Percentiles rank a stretch among this genome's conserved stretches.
These are phyloP conservation scores for Phytopythium chamaehyphon DNA, from an alignment of 352 stramenopile genomes.

Conservation along the genomic window DNA sequence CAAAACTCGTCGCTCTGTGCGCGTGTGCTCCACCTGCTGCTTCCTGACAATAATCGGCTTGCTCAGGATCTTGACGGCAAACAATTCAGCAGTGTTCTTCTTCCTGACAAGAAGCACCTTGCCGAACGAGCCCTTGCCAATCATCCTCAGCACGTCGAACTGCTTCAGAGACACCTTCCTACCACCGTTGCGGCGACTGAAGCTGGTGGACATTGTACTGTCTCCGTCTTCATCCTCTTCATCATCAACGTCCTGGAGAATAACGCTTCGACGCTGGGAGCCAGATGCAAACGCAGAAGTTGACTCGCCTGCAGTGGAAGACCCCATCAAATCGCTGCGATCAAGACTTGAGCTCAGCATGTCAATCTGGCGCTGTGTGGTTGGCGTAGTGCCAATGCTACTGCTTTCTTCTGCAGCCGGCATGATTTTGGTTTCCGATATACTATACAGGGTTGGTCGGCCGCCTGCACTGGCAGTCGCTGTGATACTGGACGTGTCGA, in stretches of 20 bases:
- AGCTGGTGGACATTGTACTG: constrained; percentile 13
- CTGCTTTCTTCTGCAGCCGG: constrained; percentile 13
- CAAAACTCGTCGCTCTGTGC: constrained; percentile 79
- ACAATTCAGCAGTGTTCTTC: constrained; percentile 71
- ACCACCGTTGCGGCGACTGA: constrained; percentile 6
- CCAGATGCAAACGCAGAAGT: background rate
- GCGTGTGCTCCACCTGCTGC: constrained; percentile 80
- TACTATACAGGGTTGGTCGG: constrained; percentile 44
- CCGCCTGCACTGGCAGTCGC: constrained; percentile 5
- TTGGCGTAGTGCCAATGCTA: constrained; percentile 5
- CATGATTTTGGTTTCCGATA: constrained; percentile 42
- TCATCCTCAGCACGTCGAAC: constrained; percentile 89
- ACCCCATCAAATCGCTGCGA: constrained; percentile 35
- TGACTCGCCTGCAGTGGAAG: constrained; percentile 6
- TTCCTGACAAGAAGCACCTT: constrained; percentile 89
- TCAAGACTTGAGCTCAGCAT: constrained; percentile 41
- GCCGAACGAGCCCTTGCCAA: constrained; percentile 91
- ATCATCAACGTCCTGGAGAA: constrained; percentile 70
- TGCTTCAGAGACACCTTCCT: constrained; percentile 78
- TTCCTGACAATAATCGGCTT: constrained; percentile 79
- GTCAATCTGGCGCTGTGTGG: constrained; percentile 28
- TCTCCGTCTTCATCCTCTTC: constrained; percentile 33
- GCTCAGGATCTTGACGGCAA: constrained; percentile 82
- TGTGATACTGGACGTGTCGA: constrained; percentile 18
- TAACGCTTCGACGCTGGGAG: constrained; percentile 42